Evolutionary conservation across 1,284 basidiomycete genomes (phyloP).

Genomic region (Chondrostereum purpureum): DNA sequence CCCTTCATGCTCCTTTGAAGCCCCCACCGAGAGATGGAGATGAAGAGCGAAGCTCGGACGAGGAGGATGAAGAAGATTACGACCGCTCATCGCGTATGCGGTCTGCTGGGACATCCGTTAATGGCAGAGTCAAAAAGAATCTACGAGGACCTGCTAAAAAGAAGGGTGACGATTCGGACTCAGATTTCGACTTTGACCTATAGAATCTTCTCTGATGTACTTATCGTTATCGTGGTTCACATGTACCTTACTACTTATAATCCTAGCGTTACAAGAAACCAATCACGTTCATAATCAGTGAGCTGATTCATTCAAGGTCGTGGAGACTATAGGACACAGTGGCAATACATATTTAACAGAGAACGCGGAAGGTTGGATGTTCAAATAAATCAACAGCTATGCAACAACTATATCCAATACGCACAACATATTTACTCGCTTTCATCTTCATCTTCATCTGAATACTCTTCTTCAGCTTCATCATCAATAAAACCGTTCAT

Average conservation of each 20-base stretch:
- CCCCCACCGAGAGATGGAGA: constrained; percentile 23
- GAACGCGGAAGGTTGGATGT: too few species aligned
- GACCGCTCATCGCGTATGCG: constrained; percentile 42
- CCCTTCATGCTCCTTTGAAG: constrained; percentile 46
- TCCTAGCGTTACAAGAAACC: too few species aligned
- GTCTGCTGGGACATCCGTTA: constrained; percentile 52
- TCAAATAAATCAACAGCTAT: too few species aligned
- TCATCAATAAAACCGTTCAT: constrained; percentile 67
- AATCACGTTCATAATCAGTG: too few species aligned
- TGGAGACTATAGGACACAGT: too few species aligned
- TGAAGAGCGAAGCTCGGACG: constrained; percentile 36
- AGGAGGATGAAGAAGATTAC: constrained; percentile 38
- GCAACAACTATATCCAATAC: too few species aligned
- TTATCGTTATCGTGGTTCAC: neutral
- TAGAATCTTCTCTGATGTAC: constrained; percentile 24
- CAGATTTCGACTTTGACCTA: constrained; percentile 70
- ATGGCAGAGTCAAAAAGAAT: constrained; percentile 48
- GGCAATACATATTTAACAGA: too few species aligned
- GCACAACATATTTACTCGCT: too few species aligned
- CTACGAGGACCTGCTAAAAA: constrained; percentile 33
- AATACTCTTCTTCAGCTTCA: constrained; percentile 65
- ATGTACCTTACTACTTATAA: neutral
- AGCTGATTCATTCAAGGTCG: too few species aligned
- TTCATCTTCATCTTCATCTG: constrained; percentile 55
- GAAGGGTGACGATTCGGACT: constrained; percentile 53